A percentile compares a stretch with the other conserved stretches of the same genome.
phyloP scores from a whole-genome alignment of 208 protist species.

The Lotmaria passim region DNA sequence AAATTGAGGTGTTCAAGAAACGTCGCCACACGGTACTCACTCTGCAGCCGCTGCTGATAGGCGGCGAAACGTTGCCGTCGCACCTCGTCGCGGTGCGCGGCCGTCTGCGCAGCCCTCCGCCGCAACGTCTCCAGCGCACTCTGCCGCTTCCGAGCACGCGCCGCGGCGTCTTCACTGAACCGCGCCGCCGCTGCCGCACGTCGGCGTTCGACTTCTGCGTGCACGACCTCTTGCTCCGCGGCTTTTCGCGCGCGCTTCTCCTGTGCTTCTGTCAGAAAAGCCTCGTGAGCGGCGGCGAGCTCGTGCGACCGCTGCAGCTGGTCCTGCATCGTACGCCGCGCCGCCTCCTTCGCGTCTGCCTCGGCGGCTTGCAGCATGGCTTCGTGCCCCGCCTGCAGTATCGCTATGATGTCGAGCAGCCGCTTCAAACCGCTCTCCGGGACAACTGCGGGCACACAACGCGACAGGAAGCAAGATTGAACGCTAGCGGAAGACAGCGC shows the following conservation, averaged over 20 bases:
- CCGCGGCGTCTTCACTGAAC: conserved; percentile 19
- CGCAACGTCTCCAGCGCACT: conserved; percentile 34
- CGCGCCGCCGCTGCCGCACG: conserved; percentile 19
- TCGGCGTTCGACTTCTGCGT: conserved; percentile 36
- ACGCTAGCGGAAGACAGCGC: too few relatives aligned
- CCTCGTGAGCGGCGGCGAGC: conserved; percentile 14
- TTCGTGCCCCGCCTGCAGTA: conserved; percentile 3
- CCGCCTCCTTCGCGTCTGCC: conserved; percentile 1
- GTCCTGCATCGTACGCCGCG: conserved; percentile 6
- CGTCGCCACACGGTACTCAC: conserved; percentile 45
- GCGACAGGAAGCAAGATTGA: background rate
- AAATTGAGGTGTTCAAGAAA: conserved; percentile 75
- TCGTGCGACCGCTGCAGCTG: conserved; percentile 12
- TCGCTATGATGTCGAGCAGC: conserved; percentile 1
- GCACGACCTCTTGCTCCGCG: conserved; percentile 27
- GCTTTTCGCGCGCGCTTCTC: conserved; percentile 7
- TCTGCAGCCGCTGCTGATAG: conserved; percentile 42
- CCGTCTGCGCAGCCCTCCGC: conserved; percentile 26
- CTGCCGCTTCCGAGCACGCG: conserved; percentile 34
- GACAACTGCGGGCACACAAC: background rate
- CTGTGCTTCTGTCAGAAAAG: conserved; percentile 3
- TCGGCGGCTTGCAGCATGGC: background rate
- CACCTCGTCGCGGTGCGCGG: conserved; percentile 30
- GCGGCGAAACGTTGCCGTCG: conserved; percentile 29
- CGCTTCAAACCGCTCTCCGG: conserved; percentile 9